These are phyloP conservation scores for Pichia sp. DNA, from an alignment of 1,139 yeast genomes.

Conservation along the genomic window DNA sequence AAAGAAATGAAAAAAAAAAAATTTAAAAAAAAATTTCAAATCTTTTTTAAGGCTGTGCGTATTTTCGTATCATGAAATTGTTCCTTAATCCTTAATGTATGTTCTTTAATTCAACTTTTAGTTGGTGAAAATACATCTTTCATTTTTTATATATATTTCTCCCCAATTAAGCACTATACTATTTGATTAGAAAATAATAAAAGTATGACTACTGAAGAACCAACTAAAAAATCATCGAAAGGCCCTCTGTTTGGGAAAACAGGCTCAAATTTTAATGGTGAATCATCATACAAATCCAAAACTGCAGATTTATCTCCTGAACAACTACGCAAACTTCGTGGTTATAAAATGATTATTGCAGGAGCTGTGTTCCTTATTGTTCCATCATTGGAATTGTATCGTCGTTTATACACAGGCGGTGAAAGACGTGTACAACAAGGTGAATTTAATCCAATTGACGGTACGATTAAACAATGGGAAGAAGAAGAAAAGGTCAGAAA, in stretches of 20 bases:
- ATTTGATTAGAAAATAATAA: background rate
- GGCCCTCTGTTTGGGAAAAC: conserved; percentile 3
- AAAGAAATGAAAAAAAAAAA: background rate
- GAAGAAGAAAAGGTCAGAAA: conserved; percentile 36
- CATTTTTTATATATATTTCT: too few relatives aligned
- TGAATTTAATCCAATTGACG: conserved; percentile 40
- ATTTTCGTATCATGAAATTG: background rate
- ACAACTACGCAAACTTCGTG: conserved; percentile 20
- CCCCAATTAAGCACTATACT: too few relatives aligned
- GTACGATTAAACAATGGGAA: conserved; percentile 38
- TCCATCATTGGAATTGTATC: conserved; percentile 33
- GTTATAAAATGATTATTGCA: conserved; percentile 34
- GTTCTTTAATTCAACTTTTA: too few relatives aligned
- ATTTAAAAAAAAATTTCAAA: background rate
- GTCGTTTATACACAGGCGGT: conserved; percentile 36
- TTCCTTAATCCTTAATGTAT: too few relatives aligned
- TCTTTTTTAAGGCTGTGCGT: conserved; percentile 16
- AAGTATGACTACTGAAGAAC: background rate
- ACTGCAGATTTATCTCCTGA: conserved; percentile 16
- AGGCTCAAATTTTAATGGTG: background rate
- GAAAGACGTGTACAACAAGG: conserved; percentile 44
- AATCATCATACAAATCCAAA: conserved; percentile 13
- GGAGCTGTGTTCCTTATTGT: conserved; percentile 36
- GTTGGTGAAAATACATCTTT: too few relatives aligned
- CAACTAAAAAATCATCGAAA: conserved; percentile 2